Conservation (phyloP, 805 yeast species). For the Candida dajiaensis region DNA sequence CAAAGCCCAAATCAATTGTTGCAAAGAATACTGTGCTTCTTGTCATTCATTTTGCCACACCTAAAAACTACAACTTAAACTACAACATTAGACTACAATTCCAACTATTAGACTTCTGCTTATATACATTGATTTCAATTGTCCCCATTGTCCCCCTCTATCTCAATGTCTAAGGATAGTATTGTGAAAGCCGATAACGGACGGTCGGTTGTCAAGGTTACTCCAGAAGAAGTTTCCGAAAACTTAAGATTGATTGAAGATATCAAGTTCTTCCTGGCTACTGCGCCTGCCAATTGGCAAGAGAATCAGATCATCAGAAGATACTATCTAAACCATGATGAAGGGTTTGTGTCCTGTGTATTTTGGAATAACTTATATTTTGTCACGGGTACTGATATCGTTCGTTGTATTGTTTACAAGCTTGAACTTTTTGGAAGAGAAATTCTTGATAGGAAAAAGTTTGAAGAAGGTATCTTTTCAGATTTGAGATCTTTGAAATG, state of each 20-base stretch:
- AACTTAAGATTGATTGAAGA: constrained; percentile 64
- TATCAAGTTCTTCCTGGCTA: constrained; percentile 77
- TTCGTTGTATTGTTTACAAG: constrained; percentile 82
- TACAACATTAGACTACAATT: not conserved
- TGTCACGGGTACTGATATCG: constrained; percentile 94
- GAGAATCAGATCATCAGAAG: constrained; percentile 81
- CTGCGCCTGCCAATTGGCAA: constrained; percentile 95
- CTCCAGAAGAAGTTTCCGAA: constrained; percentile 35
- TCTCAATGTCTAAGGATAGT: not conserved
- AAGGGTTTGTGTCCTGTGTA: constrained; percentile 89
- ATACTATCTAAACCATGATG: constrained; percentile 80
- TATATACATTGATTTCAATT: not conserved
- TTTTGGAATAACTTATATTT: constrained; percentile 87
- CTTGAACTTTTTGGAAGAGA: constrained; percentile 87
- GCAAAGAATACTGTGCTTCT: too few species aligned
- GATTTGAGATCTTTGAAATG: constrained; percentile 83
- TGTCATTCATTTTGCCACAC: not conserved
- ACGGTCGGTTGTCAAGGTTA: not conserved
- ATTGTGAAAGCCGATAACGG: not conserved
- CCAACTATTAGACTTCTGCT: not conserved
- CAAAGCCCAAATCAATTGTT: too few species aligned
- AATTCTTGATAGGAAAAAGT: constrained; percentile 81
- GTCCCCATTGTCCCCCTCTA: too few species aligned
- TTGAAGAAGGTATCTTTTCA: constrained; percentile 93
- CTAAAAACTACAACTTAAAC: not conserved